A percentile compares a stretch with the other conserved stretches of the same genome.
These are phyloP conservation scores for Suillus cothurnatus DNA, from an alignment of 768 basidiomycete genomes.

Conservation along the genomic window DNA sequence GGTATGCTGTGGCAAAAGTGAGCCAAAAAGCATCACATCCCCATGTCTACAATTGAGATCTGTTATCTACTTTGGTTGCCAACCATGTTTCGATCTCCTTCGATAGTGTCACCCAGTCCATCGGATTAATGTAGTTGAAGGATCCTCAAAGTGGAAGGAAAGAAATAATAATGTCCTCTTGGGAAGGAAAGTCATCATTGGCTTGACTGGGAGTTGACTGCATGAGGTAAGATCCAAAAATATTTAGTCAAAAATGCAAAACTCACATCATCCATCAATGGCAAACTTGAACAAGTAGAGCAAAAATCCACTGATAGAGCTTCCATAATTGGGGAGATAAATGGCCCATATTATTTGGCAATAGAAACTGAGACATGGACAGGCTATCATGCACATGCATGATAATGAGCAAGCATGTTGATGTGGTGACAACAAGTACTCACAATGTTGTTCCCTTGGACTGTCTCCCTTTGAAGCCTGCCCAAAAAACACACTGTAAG, in stretches of 20 bases:
- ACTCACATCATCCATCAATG: neutral
- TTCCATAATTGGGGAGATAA: neutral
- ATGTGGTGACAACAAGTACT: neutral
- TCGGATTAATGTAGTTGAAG: neutral
- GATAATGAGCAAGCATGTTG: neutral
- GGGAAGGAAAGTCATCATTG: neutral
- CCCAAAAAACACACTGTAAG: constrained; percentile 10
- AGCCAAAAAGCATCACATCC: constrained; percentile 14
- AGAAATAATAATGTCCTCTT: neutral
- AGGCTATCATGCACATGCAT: neutral
- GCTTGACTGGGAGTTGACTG: neutral
- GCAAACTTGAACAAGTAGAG: neutral
- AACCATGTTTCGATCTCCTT: constrained; percentile 7
- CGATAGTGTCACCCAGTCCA: neutral
- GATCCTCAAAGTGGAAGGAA: neutral
- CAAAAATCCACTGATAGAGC: neutral
- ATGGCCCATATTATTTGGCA: neutral
- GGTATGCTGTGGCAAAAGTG: constrained; percentile 11
- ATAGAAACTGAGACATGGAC: neutral
- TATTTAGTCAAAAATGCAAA: neutral
- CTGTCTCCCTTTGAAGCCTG: constrained; percentile 7
- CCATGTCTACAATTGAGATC: neutral
- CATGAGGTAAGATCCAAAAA: neutral
- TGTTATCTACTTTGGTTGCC: neutral
- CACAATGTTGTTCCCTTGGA: constrained; percentile 2